phyloP scores from a whole-genome alignment of 495 filamentous ascomycete species.

The Aspergillus avenaceus region DNA sequence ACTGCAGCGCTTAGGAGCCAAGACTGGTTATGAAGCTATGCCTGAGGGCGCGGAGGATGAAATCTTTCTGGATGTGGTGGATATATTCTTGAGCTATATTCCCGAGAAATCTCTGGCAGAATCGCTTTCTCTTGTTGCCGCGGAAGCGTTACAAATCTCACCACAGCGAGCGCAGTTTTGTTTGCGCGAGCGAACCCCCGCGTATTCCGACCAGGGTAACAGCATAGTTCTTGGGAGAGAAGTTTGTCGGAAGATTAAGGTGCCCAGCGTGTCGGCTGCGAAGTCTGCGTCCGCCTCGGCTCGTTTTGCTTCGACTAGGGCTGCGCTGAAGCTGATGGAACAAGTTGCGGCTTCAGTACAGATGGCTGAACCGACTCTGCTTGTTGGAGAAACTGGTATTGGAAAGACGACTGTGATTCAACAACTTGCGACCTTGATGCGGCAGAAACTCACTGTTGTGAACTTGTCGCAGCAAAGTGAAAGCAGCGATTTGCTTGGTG shows the following conservation, averaged over 20 bases:
- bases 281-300: slow-evolving; percentile 33
- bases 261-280: slow-evolving; percentile 30
- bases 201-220: slow-evolving; percentile 52
- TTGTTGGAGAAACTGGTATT: slow-evolving; percentile 97
- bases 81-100: slow-evolving; percentile 79
- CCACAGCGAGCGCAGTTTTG: slow-evolving; percentile 71
- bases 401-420: slow-evolving; percentile 96
- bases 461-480: slow-evolving; percentile 98
- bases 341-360: slow-evolving; percentile 78
- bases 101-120: slow-evolving; percentile 59
- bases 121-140: slow-evolving; percentile 62
- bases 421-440: slow-evolving; percentile 76
- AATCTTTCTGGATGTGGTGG: slow-evolving; percentile 86
- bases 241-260: slow-evolving; percentile 41
- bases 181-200: slow-evolving; percentile 62
- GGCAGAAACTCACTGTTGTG: slow-evolving; percentile 79
- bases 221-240: slow-evolving; percentile 66
- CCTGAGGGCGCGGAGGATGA: slow-evolving; percentile 68
- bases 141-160: slow-evolving; percentile 80
- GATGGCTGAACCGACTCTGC: slow-evolving; percentile 79
- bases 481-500: slow-evolving; percentile 85
- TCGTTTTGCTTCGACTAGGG: slow-evolving; percentile 43
- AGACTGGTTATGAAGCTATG: slow-evolving; percentile 69
- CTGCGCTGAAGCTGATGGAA: slow-evolving; percentile 57
- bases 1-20: slow-evolving; percentile 54